Conservation (phyloP, 2,329 filamentous ascomycete genomes). For the Venturia asperata region DNA sequence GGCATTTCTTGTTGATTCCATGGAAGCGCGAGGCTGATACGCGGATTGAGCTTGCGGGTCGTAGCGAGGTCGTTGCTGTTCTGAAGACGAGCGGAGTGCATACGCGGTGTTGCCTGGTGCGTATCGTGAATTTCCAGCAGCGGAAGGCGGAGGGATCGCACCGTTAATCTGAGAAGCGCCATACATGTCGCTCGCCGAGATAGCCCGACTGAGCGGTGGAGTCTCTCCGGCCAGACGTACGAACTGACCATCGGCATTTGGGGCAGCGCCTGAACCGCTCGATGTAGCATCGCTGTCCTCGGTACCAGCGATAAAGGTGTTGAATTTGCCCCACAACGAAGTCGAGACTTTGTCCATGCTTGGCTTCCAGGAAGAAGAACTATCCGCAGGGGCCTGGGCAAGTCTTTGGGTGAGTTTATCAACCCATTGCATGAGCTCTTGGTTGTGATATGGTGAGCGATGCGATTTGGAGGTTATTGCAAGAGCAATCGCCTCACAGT, state of each 20-base stretch:
- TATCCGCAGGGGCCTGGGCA: constrained; percentile 74
- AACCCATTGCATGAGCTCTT: constrained; percentile 63
- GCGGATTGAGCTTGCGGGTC: constrained; percentile 18
- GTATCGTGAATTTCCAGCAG: constrained; percentile 33
- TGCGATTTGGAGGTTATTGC: constrained; percentile 75
- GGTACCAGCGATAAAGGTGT: constrained; percentile 91
- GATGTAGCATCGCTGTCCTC: constrained; percentile 47
- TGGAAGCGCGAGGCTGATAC: constrained; percentile 28
- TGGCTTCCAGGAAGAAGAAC: constrained; percentile 73
- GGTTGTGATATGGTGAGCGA: constrained; percentile 79
- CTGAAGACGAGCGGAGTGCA: constrained; percentile 31
- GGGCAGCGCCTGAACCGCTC: neutral
- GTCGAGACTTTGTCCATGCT: constrained; percentile 94
- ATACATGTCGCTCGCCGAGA: constrained; percentile 66
- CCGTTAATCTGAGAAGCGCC: constrained; percentile 45
- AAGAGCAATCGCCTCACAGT: constrained; percentile 75
- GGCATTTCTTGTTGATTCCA: constrained; percentile 31
- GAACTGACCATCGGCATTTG: constrained; percentile 61
- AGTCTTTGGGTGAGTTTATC: constrained; percentile 80
- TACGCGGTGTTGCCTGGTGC: constrained; percentile 39
- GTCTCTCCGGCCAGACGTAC: constrained; percentile 66
- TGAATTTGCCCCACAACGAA: constrained; percentile 86
- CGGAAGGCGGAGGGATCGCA: constrained; percentile 30
- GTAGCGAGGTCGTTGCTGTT: neutral
- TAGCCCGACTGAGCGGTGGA: constrained; percentile 48